phyloP scores from a whole-genome alignment of 2,329 filamentous ascomycete genomes.

The Xylaria sp. region DNA sequence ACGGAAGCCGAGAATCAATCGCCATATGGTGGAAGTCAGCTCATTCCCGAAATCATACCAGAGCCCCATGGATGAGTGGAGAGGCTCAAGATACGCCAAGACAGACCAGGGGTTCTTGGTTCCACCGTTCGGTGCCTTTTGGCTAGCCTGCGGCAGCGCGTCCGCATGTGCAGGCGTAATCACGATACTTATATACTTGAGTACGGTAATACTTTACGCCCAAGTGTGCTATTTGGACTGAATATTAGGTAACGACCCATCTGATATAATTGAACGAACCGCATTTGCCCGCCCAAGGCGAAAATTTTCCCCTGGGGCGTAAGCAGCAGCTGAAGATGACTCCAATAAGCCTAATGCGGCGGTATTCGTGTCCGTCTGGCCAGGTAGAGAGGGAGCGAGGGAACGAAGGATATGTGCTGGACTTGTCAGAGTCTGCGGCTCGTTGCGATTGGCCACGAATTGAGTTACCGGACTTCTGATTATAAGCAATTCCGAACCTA shows the following conservation, averaged over 20 bases:
- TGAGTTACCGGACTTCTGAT: background rate
- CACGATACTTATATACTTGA: background rate
- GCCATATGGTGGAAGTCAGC: conserved; percentile 13
- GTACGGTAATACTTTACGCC: background rate
- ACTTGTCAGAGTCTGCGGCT: background rate
- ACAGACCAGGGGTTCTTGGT: conserved; percentile 5
- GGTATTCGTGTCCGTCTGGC: background rate
- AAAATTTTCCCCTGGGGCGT: background rate
- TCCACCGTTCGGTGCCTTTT: conserved; percentile 17
- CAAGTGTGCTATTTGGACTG: background rate
- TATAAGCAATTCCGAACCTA: background rate
- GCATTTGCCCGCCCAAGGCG: background rate
- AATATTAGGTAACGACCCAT: background rate
- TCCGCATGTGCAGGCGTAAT: conserved; percentile 29
- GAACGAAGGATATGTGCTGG: background rate
- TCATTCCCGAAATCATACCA: conserved; percentile 22
- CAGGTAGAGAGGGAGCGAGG: no score
- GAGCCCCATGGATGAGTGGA: conserved; percentile 2
- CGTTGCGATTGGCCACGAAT: background rate
- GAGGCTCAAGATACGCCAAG: conserved; percentile 25
- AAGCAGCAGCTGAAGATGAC: background rate
- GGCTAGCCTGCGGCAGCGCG: conserved; percentile 23
- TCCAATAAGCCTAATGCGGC: background rate
- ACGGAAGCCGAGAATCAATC: conserved; percentile 3
- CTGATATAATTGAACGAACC: background rate